Base-by-base conservation (phyloP, 805 yeast species). In the Starmerella khaoyaiensis region DNA sequence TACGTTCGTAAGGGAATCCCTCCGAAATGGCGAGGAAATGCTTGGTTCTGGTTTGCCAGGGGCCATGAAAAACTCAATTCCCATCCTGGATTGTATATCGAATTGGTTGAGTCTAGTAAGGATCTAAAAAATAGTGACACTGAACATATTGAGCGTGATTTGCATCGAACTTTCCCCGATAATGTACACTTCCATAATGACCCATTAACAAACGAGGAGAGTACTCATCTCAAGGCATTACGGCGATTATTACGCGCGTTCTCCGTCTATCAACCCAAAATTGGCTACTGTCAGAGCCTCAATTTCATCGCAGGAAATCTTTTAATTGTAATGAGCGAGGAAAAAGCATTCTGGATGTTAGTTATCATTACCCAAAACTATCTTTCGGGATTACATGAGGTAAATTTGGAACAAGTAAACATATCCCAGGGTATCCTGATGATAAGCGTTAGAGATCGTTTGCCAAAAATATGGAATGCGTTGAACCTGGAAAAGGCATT, bases 1-100 rank as follows among this genome's bases (percentile, higher is more conserved):
- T 76, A 81, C 51, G 72, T 90, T 10, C 69, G 96, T 39, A 80
- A 80, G 55, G 98, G 98, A 10, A 76, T 87, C 9, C 97, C 98
- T 0, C 86, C 94, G 0, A 95, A 83, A 54, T 87, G 95, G 96
- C 65, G 98, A 47, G 98, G 98, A 1, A 71, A 72, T 47, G 95
- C 96, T 0, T 87, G 98, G 98, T 87, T 90, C 67, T 77, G 74
- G 63, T 87, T 81, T 57, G 93, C 94, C 7, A 75, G 76, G 19
- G 98, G 97, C 2, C 68, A 74, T 38, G 90, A 80, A 36, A 68
- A 68, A 47, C 58, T 83, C 39, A 73, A 69, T 47, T 72, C 73
- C 27, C 74, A 86, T 53, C 62, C 62, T 12, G 94, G 93, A 1
- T 68, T 80, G 2, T 90, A 86, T 56, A 80, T 74, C 31, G 63